Conservation (phyloP, 768 basidiomycete species). For the Boletellus ananiceps region DNA sequence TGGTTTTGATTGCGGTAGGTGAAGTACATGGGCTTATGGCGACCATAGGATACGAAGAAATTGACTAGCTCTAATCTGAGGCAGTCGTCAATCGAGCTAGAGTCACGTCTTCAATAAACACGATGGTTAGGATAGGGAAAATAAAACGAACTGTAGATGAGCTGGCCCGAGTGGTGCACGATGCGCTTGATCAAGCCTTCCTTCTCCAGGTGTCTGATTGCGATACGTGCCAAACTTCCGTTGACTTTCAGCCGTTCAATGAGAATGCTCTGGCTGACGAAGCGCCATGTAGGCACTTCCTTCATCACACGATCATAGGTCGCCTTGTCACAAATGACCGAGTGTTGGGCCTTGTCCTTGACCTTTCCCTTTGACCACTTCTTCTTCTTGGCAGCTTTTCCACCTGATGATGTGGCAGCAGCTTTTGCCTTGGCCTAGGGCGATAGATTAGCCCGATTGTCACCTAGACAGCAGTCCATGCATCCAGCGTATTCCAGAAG, state of each 20-base stretch:
- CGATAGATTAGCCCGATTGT: conserved; percentile 11
- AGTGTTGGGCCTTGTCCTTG: conserved; percentile 99
- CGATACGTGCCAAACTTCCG: conserved; percentile 87
- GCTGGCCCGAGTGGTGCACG: conserved; percentile 90
- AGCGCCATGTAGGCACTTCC: conserved; percentile 98
- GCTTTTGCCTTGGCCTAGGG: conserved; percentile 76
- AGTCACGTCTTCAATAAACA: conserved; percentile 5
- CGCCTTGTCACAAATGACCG: conserved; percentile 90
- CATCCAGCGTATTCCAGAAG: conserved; percentile 23
- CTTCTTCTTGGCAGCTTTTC: conserved; percentile 98
- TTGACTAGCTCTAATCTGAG: conserved; percentile 33
- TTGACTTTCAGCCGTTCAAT: conserved; percentile 98
- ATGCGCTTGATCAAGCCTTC: conserved; percentile 94
- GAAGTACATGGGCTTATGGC: conserved; percentile 35
- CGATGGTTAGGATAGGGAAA: neutral
- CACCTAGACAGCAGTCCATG: conserved; percentile 14
- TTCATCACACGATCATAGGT: conserved; percentile 93
- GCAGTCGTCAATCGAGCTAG: conserved; percentile 43
- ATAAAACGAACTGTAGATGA: conserved; percentile 84
- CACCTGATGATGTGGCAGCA: conserved; percentile 59
- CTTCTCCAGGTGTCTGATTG: conserved; percentile 89
- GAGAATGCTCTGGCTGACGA: conserved; percentile 96
- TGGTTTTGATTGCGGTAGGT: conserved; percentile 28
- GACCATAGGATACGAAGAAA: conserved; percentile 21
- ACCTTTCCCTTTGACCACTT: conserved; percentile 99